Conservation (phyloP, 2,329 filamentous ascomycete species). For the Cladophialophora chaetospira region DNA sequence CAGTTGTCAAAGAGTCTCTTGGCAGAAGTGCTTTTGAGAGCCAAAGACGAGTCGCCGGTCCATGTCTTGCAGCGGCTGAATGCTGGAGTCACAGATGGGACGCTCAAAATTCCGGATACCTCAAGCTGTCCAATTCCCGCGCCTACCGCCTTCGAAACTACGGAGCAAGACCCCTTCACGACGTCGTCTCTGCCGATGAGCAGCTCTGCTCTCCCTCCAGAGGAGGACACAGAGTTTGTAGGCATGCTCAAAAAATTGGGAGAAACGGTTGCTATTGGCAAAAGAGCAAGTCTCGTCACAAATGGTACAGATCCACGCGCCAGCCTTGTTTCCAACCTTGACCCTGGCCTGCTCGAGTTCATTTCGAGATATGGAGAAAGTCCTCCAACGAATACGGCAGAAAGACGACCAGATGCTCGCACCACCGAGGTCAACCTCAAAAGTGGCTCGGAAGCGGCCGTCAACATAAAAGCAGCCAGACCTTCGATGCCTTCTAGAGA, state of each 20-base stretch:
- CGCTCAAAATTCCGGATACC: slow-evolving; percentile 14
- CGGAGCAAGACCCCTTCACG: slow-evolving; percentile 1
- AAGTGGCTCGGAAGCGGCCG: neutral
- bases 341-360: slow-evolving; percentile 24
- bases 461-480: neutral
- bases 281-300: slow-evolving; percentile 6
- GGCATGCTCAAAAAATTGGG: slow-evolving; percentile 9
- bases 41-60: slow-evolving; percentile 19
- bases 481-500: slow-evolving; percentile 3
- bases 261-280: neutral
- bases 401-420: neutral
- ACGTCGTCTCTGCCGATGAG: neutral
- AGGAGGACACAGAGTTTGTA: neutral
- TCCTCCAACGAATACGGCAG: neutral
- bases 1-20: slow-evolving; percentile 10
- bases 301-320: slow-evolving; percentile 7
- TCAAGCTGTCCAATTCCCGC: neutral
- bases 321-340: slow-evolving; percentile 26
- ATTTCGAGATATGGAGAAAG: slow-evolving; percentile 23
- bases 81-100: slow-evolving; percentile 10
- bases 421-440: neutral
- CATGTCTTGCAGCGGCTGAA: slow-evolving; percentile 14
- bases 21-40: slow-evolving; percentile 12
- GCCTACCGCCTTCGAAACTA: neutral
- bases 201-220: neutral